Base-by-base conservation (phyloP, 129 eudicot species). In the Dittrichia graveolens region DNA sequence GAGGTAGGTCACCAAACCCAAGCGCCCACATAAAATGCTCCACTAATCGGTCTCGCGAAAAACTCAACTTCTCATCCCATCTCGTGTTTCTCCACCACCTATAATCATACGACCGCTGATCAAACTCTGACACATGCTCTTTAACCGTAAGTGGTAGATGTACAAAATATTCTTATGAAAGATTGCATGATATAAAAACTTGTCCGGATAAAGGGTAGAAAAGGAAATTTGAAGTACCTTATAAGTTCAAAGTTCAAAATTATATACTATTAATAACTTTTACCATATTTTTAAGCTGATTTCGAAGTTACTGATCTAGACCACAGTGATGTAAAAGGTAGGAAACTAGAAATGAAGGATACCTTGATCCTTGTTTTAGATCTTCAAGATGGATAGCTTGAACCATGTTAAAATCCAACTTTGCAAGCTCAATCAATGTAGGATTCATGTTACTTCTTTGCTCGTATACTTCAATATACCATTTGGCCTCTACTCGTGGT, bases 11-110 rank as follows among this genome's bases (percentile, higher is more conserved):
- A 4, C 15, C 10, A 5, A 69, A 14, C 52, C 74, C 74, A 52
- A 69, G 48, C 5, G 63, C 16, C 74, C 74, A 69, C 48, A 69
- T 38, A 41, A 69, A 69, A 40, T 41, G 40, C 64, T 69, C 75
- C 52, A 54, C 64, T 38, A 69, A 11, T 9, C 53, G 24, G 18
- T 69, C 75, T 53, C 53, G 6, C 18, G 52, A 37, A 52, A 69
- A 54, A 18, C 38, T 53, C 7, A 69, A 3, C 31, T 69, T 69
- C 41, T 40, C 19, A 54, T 69, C 64, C 75, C 75, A 69, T 38
- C 41, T 69, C 35, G 41, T 16, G 16, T 40, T 53, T 2, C 14
- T 40, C 75, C 64, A 69, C 75, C 64, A 69, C 63, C 63, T 52
- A 18, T 37, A 2, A 24, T 24, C 31, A 24, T 24, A 24, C 31